Conservation (phyloP, 371 early-diverging fungal genomes). For the Mucor irregularis region DNA sequence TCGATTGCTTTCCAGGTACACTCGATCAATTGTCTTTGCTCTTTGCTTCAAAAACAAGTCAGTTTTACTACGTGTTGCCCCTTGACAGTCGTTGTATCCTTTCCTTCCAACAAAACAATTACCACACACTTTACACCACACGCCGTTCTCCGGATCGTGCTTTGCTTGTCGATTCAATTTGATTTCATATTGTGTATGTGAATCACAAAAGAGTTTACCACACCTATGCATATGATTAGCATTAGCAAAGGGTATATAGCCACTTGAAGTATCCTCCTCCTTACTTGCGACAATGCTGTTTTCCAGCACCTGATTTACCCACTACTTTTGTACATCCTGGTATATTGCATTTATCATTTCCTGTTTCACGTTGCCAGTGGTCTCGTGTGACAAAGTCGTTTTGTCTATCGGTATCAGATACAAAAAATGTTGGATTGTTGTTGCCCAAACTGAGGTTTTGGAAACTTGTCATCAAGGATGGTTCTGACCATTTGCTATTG, state of each 20-base stretch:
- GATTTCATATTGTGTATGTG: constrained; percentile 71
- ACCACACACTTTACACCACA: constrained; percentile 78
- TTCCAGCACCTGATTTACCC: constrained; percentile 39
- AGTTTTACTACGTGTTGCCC: constrained; percentile 51
- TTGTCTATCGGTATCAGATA: constrained; percentile 30
- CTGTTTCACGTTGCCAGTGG: constrained; percentile 58
- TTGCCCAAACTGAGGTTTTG: constrained; percentile 20
- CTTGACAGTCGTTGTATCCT: constrained; percentile 46
- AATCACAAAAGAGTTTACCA: constrained; percentile 72
- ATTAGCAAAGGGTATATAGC: too few relatives aligned
- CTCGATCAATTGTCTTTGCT: constrained; percentile 60
- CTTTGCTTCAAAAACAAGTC: constrained; percentile 59
- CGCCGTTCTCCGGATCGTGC: constrained; percentile 73
- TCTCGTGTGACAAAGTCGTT: constrained; percentile 44
- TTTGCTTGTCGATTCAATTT: constrained; percentile 64
- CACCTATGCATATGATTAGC: too few relatives aligned
- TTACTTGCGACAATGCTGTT: constrained; percentile 52
- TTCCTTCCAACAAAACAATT: constrained; percentile 62
- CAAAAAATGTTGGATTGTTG: constrained; percentile 35
- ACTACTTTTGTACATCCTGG: constrained; percentile 43
- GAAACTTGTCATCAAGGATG: constrained; percentile 26
- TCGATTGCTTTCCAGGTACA: constrained; percentile 81
- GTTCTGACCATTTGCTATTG: constrained; percentile 34
- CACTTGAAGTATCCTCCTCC: too few relatives aligned
- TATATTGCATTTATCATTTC: constrained; percentile 41